These are phyloP conservation scores for Chalciporus sphaerocephalus DNA, from an alignment of 768 basidiomycete genomes.

Conservation along the genomic window DNA sequence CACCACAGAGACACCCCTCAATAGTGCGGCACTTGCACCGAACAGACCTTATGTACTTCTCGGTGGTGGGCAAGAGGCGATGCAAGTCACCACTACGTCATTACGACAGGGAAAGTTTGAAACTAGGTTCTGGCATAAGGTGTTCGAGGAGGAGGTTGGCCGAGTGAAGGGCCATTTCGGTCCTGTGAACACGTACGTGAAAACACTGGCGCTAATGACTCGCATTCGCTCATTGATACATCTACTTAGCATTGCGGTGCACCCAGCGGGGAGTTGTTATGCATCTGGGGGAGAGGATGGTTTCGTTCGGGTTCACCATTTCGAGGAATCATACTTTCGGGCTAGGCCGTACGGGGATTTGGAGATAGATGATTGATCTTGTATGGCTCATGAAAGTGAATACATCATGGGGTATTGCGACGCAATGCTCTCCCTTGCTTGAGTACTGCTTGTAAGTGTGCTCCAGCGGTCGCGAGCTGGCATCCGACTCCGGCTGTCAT, in stretches of 20 bases:
- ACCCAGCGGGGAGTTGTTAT: conserved; percentile 83
- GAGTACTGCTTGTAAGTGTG: too few species aligned
- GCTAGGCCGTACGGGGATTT: conserved; percentile 88
- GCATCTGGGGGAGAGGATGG: conserved; percentile 97
- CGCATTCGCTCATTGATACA: conserved; percentile 2
- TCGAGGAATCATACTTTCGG: conserved; percentile 92
- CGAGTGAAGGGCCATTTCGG: conserved; percentile 98
- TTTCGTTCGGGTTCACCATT: conserved; percentile 87
- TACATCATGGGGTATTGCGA: too few species aligned
- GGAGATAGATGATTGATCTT: conserved; percentile 57
- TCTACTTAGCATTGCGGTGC: conserved; percentile 74
- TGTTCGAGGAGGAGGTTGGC: conserved; percentile 95
- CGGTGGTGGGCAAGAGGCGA: conserved; percentile 97
- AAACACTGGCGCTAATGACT: neutral
- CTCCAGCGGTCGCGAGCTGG: too few species aligned
- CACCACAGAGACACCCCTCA: conserved; percentile 89
- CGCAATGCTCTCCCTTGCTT: too few species aligned
- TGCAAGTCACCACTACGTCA: conserved; percentile 94
- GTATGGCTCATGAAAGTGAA: conserved; percentile 6
- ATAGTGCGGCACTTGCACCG: conserved; percentile 86
- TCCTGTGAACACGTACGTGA: conserved; percentile 87
- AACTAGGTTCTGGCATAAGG: conserved; percentile 95
- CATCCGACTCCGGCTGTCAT: too few species aligned
- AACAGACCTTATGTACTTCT: conserved; percentile 84
- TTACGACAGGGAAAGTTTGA: conserved; percentile 95